These are phyloP conservation scores for Nakazawaea peltata DNA, from an alignment of 805 yeast genomes.

Conservation along the genomic window DNA sequence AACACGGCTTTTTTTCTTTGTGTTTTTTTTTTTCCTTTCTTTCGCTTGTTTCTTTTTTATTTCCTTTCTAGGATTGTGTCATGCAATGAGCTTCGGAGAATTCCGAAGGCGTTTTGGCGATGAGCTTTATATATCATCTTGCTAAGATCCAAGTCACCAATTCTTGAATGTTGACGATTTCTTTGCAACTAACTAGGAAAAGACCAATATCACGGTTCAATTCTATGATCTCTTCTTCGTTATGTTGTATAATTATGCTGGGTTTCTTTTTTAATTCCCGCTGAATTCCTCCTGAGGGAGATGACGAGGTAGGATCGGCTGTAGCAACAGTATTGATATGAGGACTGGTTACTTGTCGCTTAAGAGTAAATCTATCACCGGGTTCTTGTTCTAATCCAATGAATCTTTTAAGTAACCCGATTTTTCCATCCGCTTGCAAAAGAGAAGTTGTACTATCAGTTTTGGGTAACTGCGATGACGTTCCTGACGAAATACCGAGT, in stretches of 20 bases:
- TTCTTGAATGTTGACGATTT: slow-evolving; percentile 13
- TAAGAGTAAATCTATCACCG: slow-evolving; percentile 5
- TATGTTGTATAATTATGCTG: slow-evolving; percentile 1
- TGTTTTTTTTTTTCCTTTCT: not conserved
- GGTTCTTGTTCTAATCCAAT: slow-evolving; percentile 13
- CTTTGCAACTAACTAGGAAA: slow-evolving; percentile 16
- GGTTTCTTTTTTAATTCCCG: not conserved
- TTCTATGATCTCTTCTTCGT: slow-evolving; percentile 8
- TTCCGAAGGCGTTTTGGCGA: too few species aligned
- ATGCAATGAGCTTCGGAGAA: too few species aligned
- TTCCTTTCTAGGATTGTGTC: too few species aligned
- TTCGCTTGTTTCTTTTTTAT: not conserved
- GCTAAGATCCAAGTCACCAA: slow-evolving; percentile 17
- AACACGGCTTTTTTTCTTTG: not conserved
- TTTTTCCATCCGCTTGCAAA: slow-evolving; percentile 8
- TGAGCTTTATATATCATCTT: too few species aligned
- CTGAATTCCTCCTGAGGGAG: too few species aligned
- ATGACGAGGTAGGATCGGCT: not conserved
- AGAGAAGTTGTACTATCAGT: not conserved
- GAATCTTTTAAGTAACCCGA: slow-evolving; percentile 13
- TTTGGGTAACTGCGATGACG: not conserved
- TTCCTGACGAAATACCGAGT: not conserved
- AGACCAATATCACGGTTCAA: slow-evolving; percentile 17
- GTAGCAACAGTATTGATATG: not conserved
- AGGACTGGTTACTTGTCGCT: slow-evolving; percentile 3